phyloP scores from a whole-genome alignment of 2,329 filamentous ascomycete genomes.

The Stenocarpella maydis region DNA sequence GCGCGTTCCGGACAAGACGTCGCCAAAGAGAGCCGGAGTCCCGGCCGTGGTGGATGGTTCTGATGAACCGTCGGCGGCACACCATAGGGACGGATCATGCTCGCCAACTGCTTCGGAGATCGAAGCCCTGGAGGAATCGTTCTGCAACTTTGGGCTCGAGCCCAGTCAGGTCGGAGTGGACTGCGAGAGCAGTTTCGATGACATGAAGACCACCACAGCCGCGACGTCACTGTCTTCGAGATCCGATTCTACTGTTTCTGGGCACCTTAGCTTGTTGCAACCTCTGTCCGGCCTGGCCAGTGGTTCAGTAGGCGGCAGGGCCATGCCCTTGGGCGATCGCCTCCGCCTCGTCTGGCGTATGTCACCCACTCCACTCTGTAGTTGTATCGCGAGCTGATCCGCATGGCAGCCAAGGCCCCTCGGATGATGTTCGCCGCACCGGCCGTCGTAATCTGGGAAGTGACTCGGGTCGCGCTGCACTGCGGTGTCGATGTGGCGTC shows the following conservation, averaged over 20 bases:
- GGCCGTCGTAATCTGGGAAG: constrained; percentile 61
- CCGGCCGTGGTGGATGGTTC: neutral
- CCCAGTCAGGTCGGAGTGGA: neutral
- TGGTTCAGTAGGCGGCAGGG: neutral
- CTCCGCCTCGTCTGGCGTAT: constrained; percentile 31
- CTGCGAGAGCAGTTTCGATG: neutral
- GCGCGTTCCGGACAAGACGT: no score
- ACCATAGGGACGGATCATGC: neutral
- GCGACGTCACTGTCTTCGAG: neutral
- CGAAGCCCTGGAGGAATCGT: constrained; percentile 31
- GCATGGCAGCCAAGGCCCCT: constrained; percentile 38
- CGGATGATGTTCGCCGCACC: constrained; percentile 54
- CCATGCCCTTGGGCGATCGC: neutral
- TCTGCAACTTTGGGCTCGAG: constrained; percentile 3
- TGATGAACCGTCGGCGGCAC: neutral
- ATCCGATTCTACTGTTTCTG: neutral
- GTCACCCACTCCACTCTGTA: neutral
- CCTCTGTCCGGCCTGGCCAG: neutral
- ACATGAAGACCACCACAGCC: neutral
- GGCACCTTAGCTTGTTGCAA: neutral
- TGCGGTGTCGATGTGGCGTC: constrained; percentile 53
- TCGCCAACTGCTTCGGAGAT: constrained; percentile 32
- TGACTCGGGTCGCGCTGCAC: constrained; percentile 56
- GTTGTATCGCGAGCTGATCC: neutral
- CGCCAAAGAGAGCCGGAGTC: neutral